phyloP scores from a whole-genome alignment of 2,329 filamentous ascomycete species.

The Tricladium varicosporioides region DNA sequence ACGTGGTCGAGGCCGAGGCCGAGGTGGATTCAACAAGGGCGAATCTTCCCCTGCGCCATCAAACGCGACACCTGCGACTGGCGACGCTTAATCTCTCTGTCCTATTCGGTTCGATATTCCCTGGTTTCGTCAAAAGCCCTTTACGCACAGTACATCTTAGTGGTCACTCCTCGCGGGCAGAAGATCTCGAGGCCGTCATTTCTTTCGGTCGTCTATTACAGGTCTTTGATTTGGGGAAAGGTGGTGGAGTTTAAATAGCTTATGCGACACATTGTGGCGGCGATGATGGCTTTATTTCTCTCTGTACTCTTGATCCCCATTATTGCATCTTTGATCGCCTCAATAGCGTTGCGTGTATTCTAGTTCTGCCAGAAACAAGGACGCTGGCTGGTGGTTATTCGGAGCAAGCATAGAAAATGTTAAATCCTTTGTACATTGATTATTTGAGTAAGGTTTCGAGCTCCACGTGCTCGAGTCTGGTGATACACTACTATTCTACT shows the following conservation, averaged over 20 bases:
- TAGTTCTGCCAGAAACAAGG: constrained; percentile 31
- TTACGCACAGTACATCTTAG: constrained; percentile 31
- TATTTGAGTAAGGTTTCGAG: not conserved
- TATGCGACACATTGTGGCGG: constrained; percentile 31
- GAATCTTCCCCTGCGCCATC: constrained; percentile 50
- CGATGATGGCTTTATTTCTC: constrained; percentile 35
- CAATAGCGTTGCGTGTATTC: constrained; percentile 37
- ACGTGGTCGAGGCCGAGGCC: constrained; percentile 54
- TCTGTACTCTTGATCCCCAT: constrained; percentile 34
- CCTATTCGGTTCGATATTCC: constrained; percentile 22
- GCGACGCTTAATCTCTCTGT: constrained; percentile 28
- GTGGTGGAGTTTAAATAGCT: constrained; percentile 34
- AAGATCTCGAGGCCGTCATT: constrained; percentile 27
- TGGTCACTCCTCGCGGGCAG: constrained; percentile 29
- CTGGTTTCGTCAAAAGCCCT: constrained; percentile 31
- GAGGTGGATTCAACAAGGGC: constrained; percentile 56
- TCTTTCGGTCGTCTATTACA: constrained; percentile 28
- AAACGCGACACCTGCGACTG: constrained; percentile 48
- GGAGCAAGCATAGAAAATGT: constrained; percentile 32
- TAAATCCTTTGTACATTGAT: constrained; percentile 25
- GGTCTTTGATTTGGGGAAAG: constrained; percentile 31
- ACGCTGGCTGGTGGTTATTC: constrained; percentile 27
- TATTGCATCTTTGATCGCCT: constrained; percentile 31
- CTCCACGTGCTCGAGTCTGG: no score
- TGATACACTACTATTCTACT: not conserved